A percentile compares a stretch with the other conserved stretches of the same genome.
phyloP scores from a whole-genome alignment of 768 basidiomycete genomes.

The Mycena galopus region DNA sequence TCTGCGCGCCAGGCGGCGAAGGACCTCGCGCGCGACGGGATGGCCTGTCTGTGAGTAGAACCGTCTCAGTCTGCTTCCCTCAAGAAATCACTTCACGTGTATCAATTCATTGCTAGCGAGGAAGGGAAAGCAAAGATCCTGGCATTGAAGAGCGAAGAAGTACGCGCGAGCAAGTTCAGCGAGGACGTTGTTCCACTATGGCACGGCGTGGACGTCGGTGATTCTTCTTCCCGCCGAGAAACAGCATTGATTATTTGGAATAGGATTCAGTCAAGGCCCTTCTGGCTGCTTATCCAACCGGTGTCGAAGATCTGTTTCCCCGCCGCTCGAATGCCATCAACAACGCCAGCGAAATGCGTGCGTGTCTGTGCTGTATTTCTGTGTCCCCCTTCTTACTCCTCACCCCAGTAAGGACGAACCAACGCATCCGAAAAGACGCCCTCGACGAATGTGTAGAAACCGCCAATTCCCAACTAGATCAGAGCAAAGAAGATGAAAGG shows the following conservation, averaged over 20 bases:
- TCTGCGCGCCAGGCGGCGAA: conserved; percentile 48
- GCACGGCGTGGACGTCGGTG: conserved; percentile 23
- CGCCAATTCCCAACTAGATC: conserved; percentile 51
- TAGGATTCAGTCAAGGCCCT: conserved; percentile 42
- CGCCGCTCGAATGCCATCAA: conserved; percentile 51
- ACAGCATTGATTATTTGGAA: conserved; percentile 3
- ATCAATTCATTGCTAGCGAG: conserved; percentile 14
- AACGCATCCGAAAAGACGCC: conserved; percentile 43
- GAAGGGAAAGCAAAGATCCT: conserved; percentile 28
- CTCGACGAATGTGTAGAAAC: conserved; percentile 47
- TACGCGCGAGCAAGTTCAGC: conserved; percentile 28
- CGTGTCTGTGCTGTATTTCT: conserved; percentile 31
- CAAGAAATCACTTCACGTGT: not conserved
- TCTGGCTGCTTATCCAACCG: conserved; percentile 42
- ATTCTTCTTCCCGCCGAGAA: not conserved
- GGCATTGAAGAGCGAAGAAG: conserved; percentile 26
- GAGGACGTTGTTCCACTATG: conserved; percentile 30
- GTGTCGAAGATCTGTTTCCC: conserved; percentile 50
- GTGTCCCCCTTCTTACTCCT: not conserved
- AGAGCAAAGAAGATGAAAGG: conserved; percentile 51
- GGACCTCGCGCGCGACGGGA: conserved; percentile 45
- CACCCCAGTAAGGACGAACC: conserved; percentile 44
- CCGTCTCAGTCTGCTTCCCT: not conserved
- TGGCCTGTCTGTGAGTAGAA: conserved; percentile 45
- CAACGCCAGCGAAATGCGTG: conserved; percentile 54